phyloP scores from a whole-genome alignment of 768 basidiomycete genomes.

The Termitomyces sp. region DNA sequence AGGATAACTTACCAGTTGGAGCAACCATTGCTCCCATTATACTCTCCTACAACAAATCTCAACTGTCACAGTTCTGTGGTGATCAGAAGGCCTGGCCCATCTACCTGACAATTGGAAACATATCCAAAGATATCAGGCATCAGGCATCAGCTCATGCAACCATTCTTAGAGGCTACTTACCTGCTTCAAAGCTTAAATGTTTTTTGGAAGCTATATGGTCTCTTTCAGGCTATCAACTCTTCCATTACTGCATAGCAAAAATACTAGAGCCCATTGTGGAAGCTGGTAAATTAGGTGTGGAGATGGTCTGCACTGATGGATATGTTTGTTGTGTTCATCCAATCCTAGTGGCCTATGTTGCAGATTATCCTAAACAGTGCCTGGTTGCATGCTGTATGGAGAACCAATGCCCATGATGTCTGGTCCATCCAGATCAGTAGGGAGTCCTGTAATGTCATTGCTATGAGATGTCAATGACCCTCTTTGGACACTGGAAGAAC shows the following conservation, averaged over 20 bases:
- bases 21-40: constrained; percentile 33
- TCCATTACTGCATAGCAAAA: constrained; percentile 1
- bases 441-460: background rate
- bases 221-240: background rate
- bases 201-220: background rate
- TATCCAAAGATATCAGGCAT: constrained; percentile 24
- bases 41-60: constrained; percentile 28
- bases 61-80: constrained; percentile 30
- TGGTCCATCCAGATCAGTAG: constrained; percentile 8
- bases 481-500: background rate
- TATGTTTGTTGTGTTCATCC: constrained; percentile 21
- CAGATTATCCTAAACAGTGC: constrained; percentile 30
- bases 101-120: constrained; percentile 37
- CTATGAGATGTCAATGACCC: background rate
- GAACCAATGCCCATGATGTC: constrained; percentile 25
- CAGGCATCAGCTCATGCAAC: constrained; percentile 24
- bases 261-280: constrained; percentile 25
- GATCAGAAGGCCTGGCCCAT: constrained; percentile 39
- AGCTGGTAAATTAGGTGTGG: constrained; percentile 25
- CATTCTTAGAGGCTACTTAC: background rate
- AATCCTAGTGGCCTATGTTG: constrained; percentile 24
- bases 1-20: constrained; percentile 18
- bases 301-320: constrained; percentile 31
- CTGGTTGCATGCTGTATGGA: constrained; percentile 23
- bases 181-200: background rate